Base-by-base conservation (phyloP, 176 grass and related monocot genomes). In the Olyra latifolia region DNA sequence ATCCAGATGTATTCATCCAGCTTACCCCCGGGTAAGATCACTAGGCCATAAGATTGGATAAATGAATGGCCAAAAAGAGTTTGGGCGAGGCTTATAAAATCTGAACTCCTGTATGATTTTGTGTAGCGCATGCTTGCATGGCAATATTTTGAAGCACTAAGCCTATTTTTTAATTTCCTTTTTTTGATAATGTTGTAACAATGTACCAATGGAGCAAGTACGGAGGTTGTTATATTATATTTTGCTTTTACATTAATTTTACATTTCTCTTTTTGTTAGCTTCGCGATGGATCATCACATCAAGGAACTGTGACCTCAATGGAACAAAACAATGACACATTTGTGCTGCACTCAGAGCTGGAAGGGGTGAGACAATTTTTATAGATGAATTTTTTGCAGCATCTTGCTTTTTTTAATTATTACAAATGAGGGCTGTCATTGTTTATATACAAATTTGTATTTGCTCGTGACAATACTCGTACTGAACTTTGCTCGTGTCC, bases 241-340 rank as follows among this genome's bases (percentile, higher is more conserved):
- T 74, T 44, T 46, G 15, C 27, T 43, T 44, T 17, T 69, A 5
- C 80, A 10, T 35, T 80, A 47, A 89, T 62, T 76, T 6, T 50
- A 7, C 29, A 4, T 43, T 78, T 77, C 14, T 81, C 41, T 79
- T 35, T 49, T 19, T 86, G 27, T 52, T 84, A 98, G 95, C 90
- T 98, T 89, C 90, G 92, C 5, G 95, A 98, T 85, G 95, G 90
- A 44, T 98, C 95, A 50, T 81, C 95, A 46, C 90, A 93, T 83
- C 90, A 93, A 82, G 95, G 95, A 82, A 93, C 92, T 65, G 92
- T 98, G 8, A 91, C 95, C 81, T 98, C 95, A 38, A 95, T 98
- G 95, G 95, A 95, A 84, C 92, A 89, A 82, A 98, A 98, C 75
- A 81, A 72, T 81, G 95, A 83, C 27, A 93, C 86, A 0, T 95